Evolutionary conservation across 169 alveolate species (phyloP).

Genomic region (Plasmodium malariae): DNA sequence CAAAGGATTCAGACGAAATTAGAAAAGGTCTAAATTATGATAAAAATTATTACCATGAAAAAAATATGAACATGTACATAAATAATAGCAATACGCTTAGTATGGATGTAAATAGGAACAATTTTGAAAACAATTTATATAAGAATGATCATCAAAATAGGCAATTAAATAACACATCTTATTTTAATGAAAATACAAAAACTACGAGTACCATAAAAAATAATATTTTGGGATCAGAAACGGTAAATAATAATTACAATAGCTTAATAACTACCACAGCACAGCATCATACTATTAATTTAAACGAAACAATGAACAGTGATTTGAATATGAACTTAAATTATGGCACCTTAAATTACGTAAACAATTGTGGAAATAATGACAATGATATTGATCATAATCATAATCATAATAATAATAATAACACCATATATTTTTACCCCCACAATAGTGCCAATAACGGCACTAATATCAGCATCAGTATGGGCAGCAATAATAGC

Average conservation of each 20-base stretch:
- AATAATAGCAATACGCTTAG: neutral
- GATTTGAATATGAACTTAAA: constrained; percentile 4
- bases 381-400: neutral
- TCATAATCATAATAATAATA: constrained; percentile 2
- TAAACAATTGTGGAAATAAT: neutral
- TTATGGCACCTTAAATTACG: neutral
- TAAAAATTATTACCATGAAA: neutral
- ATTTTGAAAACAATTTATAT: neutral
- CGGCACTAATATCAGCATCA: neutral
- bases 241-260: neutral
- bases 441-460: neutral
- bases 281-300: constrained; percentile 1
- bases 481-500: neutral
- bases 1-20: neutral
- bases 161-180: neutral
- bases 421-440: neutral
- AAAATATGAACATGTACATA: neutral
- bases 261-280: neutral
- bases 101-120: neutral
- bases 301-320: constrained; percentile 15
- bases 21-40: neutral
- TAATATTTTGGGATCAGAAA: neutral
- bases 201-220: neutral
- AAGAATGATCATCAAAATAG: neutral
- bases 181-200: constrained; percentile 17